These are phyloP conservation scores for Serendipita sp. DNA, from an alignment of 768 basidiomycete species.

Conservation along the genomic window DNA sequence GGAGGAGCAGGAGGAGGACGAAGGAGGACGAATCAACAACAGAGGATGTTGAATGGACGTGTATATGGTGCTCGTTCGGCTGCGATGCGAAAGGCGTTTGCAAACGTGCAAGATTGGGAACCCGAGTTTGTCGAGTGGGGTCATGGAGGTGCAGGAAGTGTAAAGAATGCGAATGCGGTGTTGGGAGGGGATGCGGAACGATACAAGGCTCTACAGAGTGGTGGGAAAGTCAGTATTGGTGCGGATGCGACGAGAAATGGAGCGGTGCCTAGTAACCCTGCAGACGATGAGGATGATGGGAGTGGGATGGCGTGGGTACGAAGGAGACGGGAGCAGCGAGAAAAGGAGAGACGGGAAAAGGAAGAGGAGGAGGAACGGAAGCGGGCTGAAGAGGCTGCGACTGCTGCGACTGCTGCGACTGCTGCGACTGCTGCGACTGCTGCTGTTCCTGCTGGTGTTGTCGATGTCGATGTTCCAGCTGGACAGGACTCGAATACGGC, in stretches of 20 bases:
- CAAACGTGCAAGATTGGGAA: conserved; percentile 45
- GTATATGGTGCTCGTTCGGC: conserved; percentile 40
- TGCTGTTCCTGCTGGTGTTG: no score
- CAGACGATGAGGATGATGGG: conserved; percentile 53
- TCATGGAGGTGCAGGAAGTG: conserved; percentile 67
- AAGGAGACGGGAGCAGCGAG: conserved; percentile 36
- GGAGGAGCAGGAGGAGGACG: background rate
- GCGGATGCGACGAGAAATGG: conserved; percentile 20
- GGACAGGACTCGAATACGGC: no score
- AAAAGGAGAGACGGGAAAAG: conserved; percentile 33
- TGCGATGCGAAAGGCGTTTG: conserved; percentile 31
- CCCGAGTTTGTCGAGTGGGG: conserved; percentile 91
- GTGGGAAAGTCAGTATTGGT: conserved; percentile 13
- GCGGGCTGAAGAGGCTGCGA: no score
- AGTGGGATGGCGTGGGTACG: conserved; percentile 76
- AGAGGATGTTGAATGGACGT: conserved; percentile 65
- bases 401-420: no score
- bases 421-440: no score
- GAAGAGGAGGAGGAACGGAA: conserved; percentile 17
- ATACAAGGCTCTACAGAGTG: conserved; percentile 14
- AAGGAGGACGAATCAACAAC: conserved; percentile 14
- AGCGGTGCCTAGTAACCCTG: background rate
- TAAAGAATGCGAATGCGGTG: conserved; percentile 14
- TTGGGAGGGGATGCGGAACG: background rate
- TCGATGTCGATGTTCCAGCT: no score